phyloP scores from a whole-genome alignment of 2,329 filamentous ascomycete genomes.

The Xylaria hypoxylon region DNA sequence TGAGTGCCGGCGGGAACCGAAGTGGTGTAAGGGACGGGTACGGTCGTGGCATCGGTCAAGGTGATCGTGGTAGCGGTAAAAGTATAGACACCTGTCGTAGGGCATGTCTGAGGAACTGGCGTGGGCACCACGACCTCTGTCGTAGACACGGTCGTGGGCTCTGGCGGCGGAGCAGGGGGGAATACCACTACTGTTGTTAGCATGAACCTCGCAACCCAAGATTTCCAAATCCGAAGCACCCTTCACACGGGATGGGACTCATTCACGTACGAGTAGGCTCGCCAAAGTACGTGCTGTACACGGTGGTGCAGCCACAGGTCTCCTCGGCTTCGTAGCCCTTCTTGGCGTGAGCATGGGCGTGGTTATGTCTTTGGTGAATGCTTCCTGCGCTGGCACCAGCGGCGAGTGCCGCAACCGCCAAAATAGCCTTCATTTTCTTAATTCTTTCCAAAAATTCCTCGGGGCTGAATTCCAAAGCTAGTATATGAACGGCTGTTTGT shows the following conservation, averaged over 20 bases:
- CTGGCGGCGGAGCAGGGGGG: slow-evolving; percentile 50
- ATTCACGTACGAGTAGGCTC: slow-evolving; percentile 69
- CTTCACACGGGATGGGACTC: neutral
- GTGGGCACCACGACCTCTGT: slow-evolving; percentile 64
- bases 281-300: slow-evolving; percentile 78
- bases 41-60: slow-evolving; percentile 74
- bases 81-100: slow-evolving; percentile 78
- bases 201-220: neutral
- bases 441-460: slow-evolving; percentile 41
- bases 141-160: slow-evolving; percentile 49
- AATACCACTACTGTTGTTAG: slow-evolving; percentile 54
- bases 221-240: neutral
- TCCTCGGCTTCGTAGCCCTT: slow-evolving; percentile 54
- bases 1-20: slow-evolving; percentile 71
- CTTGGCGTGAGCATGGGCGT: slow-evolving; percentile 66
- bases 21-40: slow-evolving; percentile 72
- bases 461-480: slow-evolving; percentile 50
- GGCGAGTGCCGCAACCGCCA: slow-evolving; percentile 74
- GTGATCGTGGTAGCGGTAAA: slow-evolving; percentile 79
- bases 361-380: slow-evolving; percentile 71
- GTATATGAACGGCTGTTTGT: slow-evolving; percentile 43
- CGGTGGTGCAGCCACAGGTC: slow-evolving; percentile 77
- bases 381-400: slow-evolving; percentile 66
- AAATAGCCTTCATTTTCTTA: slow-evolving; percentile 78
- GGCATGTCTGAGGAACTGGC: slow-evolving; percentile 64